Conservation (phyloP, 2,329 filamentous ascomycete species). For the Colletotrichum lupini region DNA sequence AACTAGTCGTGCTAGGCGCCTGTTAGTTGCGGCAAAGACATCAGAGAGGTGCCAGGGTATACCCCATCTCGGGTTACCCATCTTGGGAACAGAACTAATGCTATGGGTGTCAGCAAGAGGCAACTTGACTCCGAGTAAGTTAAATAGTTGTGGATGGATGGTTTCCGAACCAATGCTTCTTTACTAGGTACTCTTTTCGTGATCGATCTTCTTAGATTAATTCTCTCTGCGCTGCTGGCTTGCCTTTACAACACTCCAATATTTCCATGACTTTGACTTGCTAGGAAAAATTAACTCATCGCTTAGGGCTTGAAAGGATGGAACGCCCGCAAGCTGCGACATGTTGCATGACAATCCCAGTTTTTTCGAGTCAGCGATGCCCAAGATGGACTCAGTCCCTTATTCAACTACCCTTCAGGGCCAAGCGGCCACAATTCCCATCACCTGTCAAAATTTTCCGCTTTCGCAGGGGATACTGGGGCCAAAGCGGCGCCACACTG, state of each 20-base stretch:
- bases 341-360: conserved; percentile 9
- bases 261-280: background rate
- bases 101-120: background rate
- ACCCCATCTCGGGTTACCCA: background rate
- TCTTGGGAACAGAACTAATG: background rate
- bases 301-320: background rate
- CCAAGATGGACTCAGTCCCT: background rate
- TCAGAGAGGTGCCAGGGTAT: background rate
- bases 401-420: background rate
- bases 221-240: too few relatives aligned
- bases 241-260: background rate
- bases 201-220: background rate
- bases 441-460: conserved; percentile 25
- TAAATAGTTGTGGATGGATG: background rate
- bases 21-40: background rate
- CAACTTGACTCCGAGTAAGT: background rate
- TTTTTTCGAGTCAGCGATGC: background rate
- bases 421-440: conserved; percentile 9
- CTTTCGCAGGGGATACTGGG: background rate
- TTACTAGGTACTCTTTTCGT: background rate
- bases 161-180: background rate
- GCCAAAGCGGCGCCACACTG: conserved; percentile 13
- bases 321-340: conserved; percentile 12
- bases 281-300: background rate
- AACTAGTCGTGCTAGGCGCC: background rate